A percentile compares a stretch with the other conserved stretches of the same genome.
These are phyloP conservation scores for Lactarius indigo DNA, from an alignment of 768 basidiomycete species.

Conservation along the genomic window DNA sequence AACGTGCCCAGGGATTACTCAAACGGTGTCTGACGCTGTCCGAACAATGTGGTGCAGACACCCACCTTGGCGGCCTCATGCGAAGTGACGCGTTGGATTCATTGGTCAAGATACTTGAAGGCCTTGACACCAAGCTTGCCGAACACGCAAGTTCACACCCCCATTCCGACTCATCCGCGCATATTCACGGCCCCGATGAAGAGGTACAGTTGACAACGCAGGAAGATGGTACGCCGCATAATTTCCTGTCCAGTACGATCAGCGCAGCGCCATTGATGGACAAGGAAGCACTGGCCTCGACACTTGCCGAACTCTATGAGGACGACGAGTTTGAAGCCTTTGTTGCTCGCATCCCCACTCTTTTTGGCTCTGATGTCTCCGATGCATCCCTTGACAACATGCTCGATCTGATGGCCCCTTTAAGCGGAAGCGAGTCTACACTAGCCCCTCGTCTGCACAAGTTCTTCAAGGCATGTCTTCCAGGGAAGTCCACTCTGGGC, in stretches of 20 bases:
- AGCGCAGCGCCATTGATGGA: background rate
- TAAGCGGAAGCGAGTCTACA: background rate
- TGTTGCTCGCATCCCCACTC: background rate
- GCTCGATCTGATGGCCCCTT: constrained; percentile 7
- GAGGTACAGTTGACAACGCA: background rate
- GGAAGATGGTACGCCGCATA: background rate
- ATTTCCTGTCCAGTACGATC: background rate
- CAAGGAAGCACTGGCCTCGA: constrained; percentile 1
- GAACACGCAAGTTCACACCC: background rate
- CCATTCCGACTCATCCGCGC: background rate
- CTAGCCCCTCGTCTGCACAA: background rate
- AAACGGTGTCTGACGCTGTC: background rate
- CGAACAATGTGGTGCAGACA: background rate
- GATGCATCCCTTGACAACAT: background rate
- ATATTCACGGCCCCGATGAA: background rate
- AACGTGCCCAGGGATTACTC: background rate
- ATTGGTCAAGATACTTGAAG: background rate
- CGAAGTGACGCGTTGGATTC: background rate
- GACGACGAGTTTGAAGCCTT: constrained; percentile 5
- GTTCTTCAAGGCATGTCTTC: background rate
- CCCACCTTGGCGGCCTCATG: background rate
- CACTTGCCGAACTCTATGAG: background rate
- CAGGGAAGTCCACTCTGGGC: background rate
- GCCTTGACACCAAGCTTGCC: background rate
- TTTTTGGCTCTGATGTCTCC: background rate